A percentile compares a stretch with the other conserved stretches of the same genome.
These are phyloP conservation scores for Imleria badia DNA, from an alignment of 768 basidiomycete genomes.

Conservation along the genomic window DNA sequence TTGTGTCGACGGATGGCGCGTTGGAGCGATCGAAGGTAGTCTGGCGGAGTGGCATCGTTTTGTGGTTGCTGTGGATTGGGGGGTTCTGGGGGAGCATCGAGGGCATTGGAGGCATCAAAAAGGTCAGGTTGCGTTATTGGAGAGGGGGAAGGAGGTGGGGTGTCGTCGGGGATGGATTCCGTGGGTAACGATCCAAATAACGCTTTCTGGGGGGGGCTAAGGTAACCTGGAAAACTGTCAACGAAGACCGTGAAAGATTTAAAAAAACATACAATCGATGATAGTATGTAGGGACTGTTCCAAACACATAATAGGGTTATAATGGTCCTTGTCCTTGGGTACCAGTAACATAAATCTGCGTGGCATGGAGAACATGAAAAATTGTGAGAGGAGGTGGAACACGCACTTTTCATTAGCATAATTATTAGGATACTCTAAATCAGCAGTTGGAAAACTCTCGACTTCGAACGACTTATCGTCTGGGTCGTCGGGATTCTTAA, in stretches of 20 bases:
- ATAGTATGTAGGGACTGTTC: slow-evolving; percentile 72
- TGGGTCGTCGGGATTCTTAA: slow-evolving; percentile 64
- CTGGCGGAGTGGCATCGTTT: slow-evolving; percentile 14
- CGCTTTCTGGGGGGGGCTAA: slow-evolving; percentile 61
- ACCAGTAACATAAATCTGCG: slow-evolving; percentile 71
- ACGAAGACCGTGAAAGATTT: not conserved
- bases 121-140: slow-evolving; percentile 33
- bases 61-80: slow-evolving; percentile 22
- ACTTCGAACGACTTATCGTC: slow-evolving; percentile 64
- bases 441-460: slow-evolving; percentile 60
- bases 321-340: slow-evolving; percentile 84
- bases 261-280: slow-evolving; percentile 54
- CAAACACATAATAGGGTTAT: slow-evolving; percentile 81
- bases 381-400: not conserved
- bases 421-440: slow-evolving; percentile 78
- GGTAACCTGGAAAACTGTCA: slow-evolving; percentile 49
- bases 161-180: slow-evolving; percentile 28
- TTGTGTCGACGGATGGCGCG: slow-evolving; percentile 68
- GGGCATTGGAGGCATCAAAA: slow-evolving; percentile 34
- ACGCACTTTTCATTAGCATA: slow-evolving; percentile 65
- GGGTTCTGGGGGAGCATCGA: slow-evolving; percentile 26
- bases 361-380: not conserved
- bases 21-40: slow-evolving; percentile 60
- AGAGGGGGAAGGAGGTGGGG: slow-evolving; percentile 36
- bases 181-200: slow-evolving; percentile 68